Evolutionary conservation across 257 asterid genomes (phyloP).

Genomic region (Ajuga chamaepitys): DNA sequence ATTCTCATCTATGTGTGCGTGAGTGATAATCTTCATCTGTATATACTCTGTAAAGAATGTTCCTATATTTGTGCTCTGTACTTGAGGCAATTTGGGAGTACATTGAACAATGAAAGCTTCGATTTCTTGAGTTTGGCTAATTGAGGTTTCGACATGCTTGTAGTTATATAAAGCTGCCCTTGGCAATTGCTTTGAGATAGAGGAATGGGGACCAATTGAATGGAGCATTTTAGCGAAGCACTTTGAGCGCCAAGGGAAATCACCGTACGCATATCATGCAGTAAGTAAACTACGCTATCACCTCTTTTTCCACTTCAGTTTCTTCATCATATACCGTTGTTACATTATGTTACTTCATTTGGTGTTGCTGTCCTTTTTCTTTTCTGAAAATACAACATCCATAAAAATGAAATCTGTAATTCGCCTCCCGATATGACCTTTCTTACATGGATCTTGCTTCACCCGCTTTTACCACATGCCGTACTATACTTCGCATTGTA

Average conservation of each 20-base stretch:
- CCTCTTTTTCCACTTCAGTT: neutral
- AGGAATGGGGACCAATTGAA: slow-evolving; percentile 95
- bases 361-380: no score
- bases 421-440: no score
- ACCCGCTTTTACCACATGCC: no score
- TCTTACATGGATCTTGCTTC: no score
- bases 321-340: neutral
- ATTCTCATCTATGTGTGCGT: no score
- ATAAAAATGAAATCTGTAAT: no score
- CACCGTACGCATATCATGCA: slow-evolving; percentile 91
- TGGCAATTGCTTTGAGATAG: slow-evolving; percentile 73
- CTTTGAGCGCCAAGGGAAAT: slow-evolving; percentile 91
- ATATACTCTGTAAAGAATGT: neutral
- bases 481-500: no score
- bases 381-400: no score
- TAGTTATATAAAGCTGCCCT: slow-evolving; percentile 81
- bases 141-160: slow-evolving; percentile 4
- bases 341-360: slow-evolving; percentile 1
- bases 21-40: neutral
- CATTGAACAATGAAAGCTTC: neutral
- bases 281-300: slow-evolving; percentile 45
- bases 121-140: slow-evolving; percentile 2
- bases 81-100: neutral
- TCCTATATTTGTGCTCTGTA: neutral
- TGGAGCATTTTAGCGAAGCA: slow-evolving; percentile 89